These are phyloP conservation scores for Canavalia ensiformis DNA, from an alignment of 306 rosid genomes.

Conservation along the genomic window DNA sequence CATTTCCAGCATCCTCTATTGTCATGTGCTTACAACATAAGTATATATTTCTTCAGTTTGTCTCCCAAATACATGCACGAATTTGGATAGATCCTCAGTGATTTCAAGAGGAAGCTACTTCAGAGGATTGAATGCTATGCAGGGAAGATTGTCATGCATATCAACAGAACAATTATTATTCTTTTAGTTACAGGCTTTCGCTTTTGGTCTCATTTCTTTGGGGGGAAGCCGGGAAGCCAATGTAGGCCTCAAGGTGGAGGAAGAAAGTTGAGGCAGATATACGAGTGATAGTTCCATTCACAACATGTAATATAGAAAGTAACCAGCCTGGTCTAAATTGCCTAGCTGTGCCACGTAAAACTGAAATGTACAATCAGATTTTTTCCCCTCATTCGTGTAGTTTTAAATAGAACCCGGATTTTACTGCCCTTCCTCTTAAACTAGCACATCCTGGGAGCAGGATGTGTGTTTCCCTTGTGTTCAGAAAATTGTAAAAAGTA, in stretches of 20 bases:
- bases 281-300: neutral
- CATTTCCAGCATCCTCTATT: slow-evolving; percentile 27
- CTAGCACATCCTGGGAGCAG: neutral
- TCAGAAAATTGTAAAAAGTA: neutral
- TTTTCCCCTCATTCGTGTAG: neutral
- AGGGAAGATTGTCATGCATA: neutral
- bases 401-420: neutral
- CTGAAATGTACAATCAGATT: neutral
- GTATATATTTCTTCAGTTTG: neutral
- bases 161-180: neutral
- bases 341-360: neutral
- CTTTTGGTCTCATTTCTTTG: neutral
- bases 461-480: neutral
- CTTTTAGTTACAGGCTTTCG: slow-evolving; percentile 2
- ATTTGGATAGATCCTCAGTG: neutral
- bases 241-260: neutral
- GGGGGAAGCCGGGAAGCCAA: neutral
- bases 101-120: neutral
- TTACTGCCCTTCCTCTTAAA: neutral
- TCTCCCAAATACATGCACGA: slow-evolving; percentile 8
- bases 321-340: neutral
- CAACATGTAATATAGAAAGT: slow-evolving; percentile 15
- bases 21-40: neutral
- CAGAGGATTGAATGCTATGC: neutral
- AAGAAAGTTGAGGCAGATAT: neutral